These are phyloP conservation scores for Ceratocystis eucalypticola DNA, from an alignment of 2,329 filamentous ascomycete genomes.

Conservation along the genomic window DNA sequence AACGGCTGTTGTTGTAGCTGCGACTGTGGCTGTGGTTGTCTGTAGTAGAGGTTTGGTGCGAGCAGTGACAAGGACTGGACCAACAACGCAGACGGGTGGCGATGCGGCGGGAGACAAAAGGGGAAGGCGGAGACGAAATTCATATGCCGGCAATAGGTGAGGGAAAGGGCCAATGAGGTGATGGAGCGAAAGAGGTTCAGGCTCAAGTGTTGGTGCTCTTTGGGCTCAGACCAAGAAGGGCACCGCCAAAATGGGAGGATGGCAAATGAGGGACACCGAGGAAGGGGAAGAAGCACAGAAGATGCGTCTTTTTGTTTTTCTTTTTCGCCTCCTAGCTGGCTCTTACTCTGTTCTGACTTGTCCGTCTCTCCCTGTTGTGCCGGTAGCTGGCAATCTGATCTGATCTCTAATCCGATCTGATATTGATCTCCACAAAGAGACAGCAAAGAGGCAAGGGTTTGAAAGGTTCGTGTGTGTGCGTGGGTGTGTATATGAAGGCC, in stretches of 20 bases:
- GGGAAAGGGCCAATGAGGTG: background rate
- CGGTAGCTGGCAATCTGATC: background rate
- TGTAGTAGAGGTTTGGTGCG: background rate
- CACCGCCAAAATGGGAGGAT: background rate
- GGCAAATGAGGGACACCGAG: background rate
- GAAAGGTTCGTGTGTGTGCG: background rate
- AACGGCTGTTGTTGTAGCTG: background rate
- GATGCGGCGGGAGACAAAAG: background rate
- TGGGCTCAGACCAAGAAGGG: background rate
- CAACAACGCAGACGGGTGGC: background rate
- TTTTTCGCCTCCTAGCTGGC: background rate
- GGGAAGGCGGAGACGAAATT: conserved; percentile 2
- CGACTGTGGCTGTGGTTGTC: background rate
- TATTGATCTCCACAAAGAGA: background rate
- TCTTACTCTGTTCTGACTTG: too few species aligned
- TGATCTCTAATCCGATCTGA: background rate
- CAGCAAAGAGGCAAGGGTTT: background rate
- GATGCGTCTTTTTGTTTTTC: background rate
- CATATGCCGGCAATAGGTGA: conserved; percentile 3
- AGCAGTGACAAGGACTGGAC: background rate
- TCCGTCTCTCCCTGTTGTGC: background rate
- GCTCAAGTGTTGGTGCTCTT: background rate
- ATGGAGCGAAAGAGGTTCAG: background rate
- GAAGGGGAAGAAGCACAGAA: background rate
- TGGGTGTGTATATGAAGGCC: background rate